Evolutionary conservation across 208 protist species (phyloP).

Genomic region (Trypanosoma boissoni): DNA sequence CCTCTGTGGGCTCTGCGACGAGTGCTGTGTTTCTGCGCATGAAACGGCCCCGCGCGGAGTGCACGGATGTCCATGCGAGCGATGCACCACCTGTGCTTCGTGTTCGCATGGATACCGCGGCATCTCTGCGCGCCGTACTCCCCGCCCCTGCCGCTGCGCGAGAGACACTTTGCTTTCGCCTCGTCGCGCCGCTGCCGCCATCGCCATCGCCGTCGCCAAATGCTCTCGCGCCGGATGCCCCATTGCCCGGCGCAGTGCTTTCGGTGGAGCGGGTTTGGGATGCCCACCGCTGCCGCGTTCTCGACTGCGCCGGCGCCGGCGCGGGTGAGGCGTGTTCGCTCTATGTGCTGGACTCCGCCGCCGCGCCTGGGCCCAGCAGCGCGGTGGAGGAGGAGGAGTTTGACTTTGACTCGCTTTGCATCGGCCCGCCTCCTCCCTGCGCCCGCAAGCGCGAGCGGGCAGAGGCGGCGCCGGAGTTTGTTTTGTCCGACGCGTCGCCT

Average conservation of each 20-base stretch:
- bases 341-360: conserved; percentile 18
- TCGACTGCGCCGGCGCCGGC: conserved; percentile 16
- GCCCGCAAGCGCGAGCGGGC: no score
- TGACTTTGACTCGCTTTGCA: conserved; percentile 33
- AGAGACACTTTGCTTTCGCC: background rate
- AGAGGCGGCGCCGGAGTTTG: conserved; percentile 10
- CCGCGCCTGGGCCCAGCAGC: background rate
- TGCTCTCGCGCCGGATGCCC: no score
- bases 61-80: background rate
- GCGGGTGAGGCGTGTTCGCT: conserved; percentile 2
- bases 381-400: conserved; percentile 25
- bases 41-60: background rate
- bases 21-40: background rate
- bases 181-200: no score
- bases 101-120: background rate
- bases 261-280: conserved; percentile 25
- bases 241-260: no score
- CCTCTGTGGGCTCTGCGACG: no score
- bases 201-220: no score
- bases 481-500: conserved; percentile 6
- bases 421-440: no score
- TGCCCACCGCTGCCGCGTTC: conserved; percentile 13
- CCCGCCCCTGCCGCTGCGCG: no score
- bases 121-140: background rate
- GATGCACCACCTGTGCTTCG: background rate